Evolutionary conservation across 2,329 filamentous ascomycete species (phyloP).

Genomic region (Neofusicoccum laricinum): DNA sequence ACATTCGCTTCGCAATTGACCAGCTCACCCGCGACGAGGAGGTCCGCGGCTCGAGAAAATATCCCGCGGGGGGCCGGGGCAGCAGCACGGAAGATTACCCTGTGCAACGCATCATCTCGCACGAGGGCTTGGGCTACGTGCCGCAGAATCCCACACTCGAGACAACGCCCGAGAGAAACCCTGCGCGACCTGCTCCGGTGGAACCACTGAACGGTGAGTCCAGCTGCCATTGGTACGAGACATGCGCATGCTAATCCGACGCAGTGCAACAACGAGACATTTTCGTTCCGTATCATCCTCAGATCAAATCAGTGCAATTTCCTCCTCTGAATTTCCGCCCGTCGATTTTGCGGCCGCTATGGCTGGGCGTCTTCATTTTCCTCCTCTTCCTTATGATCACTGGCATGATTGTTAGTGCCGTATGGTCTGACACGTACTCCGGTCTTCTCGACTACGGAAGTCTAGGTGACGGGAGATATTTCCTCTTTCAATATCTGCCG

Average conservation of each 20-base stretch:
- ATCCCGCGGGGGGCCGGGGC: slow-evolving; percentile 31
- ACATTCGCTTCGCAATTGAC: slow-evolving; percentile 85
- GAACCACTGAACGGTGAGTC: slow-evolving; percentile 3
- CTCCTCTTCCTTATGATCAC: slow-evolving; percentile 68
- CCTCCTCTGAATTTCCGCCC: slow-evolving; percentile 65
- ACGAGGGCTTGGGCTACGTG: slow-evolving; percentile 21
- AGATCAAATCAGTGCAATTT: slow-evolving; percentile 24
- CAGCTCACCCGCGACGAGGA: slow-evolving; percentile 76
- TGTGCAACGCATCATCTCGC: slow-evolving; percentile 48
- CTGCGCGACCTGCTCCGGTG: slow-evolving; percentile 5
- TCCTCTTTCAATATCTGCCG: slow-evolving; percentile 81
- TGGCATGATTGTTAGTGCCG: slow-evolving; percentile 68
- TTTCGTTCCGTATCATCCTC: slow-evolving; percentile 31
- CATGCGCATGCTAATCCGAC: background rate
- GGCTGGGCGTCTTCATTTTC: slow-evolving; percentile 59
- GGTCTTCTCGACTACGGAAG: slow-evolving; percentile 68
- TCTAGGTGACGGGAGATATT: slow-evolving; percentile 73
- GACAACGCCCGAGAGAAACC: background rate
- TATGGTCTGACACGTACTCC: slow-evolving; percentile 36
- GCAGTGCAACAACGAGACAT: slow-evolving; percentile 21
- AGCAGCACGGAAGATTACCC: slow-evolving; percentile 45
- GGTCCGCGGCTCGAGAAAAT: slow-evolving; percentile 53
- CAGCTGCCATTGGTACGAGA: background rate
- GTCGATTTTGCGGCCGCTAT: slow-evolving; percentile 63
- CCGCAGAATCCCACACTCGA: background rate